A percentile compares a stretch with the other conserved stretches of the same genome.
These are phyloP conservation scores for Podila horticola DNA, from an alignment of 192 early-diverging fungal genomes.

Conservation along the genomic window DNA sequence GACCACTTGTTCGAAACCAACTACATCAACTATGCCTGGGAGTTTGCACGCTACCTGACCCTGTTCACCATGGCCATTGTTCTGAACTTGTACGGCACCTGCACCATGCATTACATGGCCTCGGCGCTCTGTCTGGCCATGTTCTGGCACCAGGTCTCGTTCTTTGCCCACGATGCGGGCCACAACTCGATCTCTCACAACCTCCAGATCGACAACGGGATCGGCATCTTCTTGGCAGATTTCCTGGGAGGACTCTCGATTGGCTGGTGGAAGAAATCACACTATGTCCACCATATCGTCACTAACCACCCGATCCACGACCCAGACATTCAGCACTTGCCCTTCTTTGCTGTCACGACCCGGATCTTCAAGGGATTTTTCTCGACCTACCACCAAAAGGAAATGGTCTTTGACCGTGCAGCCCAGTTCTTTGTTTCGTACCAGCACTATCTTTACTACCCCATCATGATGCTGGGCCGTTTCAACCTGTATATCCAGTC, in stretches of 20 bases:
- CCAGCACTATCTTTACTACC: slow-evolving; percentile 91
- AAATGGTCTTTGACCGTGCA: slow-evolving; percentile 81
- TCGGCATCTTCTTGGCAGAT: slow-evolving; percentile 86
- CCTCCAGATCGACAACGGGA: slow-evolving; percentile 74
- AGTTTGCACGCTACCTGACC: slow-evolving; percentile 58
- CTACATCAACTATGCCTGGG: slow-evolving; percentile 63
- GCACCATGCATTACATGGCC: slow-evolving; percentile 60
- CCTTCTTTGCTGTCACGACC: slow-evolving; percentile 91
- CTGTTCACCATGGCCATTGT: slow-evolving; percentile 58
- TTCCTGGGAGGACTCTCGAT: slow-evolving; percentile 89
- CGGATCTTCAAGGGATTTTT: slow-evolving; percentile 83
- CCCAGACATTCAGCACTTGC: slow-evolving; percentile 98
- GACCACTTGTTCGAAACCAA: slow-evolving; percentile 74
- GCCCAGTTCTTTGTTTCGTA: slow-evolving; percentile 81
- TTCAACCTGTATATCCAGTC: slow-evolving; percentile 91
- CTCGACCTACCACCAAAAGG: slow-evolving; percentile 89
- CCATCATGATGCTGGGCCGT: slow-evolving; percentile 88
- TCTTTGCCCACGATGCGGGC: slow-evolving; percentile 97
- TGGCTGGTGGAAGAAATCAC: slow-evolving; percentile 98
- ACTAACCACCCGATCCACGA: slow-evolving; percentile 96
- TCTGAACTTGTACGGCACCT: slow-evolving; percentile 57
- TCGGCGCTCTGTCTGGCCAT: slow-evolving; percentile 71
- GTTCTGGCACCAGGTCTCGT: slow-evolving; percentile 94
- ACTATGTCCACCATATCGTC: slow-evolving; percentile 97
- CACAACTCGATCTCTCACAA: slow-evolving; percentile 91